Conservation (phyloP, 768 basidiomycete genomes). For the Agrocybe chaxingu region DNA sequence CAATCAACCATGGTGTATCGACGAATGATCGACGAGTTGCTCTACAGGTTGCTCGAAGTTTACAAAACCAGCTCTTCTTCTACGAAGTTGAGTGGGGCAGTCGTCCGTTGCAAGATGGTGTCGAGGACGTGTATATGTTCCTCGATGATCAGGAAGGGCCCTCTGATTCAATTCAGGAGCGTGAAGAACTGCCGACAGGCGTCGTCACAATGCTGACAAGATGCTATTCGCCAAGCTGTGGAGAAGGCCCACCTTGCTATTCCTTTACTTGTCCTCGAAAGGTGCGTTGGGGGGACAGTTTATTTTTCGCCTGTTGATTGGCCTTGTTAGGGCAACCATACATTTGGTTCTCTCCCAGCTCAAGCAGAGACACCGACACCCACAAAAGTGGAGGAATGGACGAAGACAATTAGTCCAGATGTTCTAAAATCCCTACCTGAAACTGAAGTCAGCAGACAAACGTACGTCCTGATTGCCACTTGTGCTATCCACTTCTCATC, state of each 20-base stretch:
- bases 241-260: constrained; percentile 79
- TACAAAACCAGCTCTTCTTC: constrained; percentile 93
- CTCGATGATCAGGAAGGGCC: constrained; percentile 74
- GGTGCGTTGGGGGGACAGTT: constrained; percentile 29
- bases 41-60: constrained; percentile 81
- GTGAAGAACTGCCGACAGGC: constrained; percentile 78
- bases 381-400: constrained; percentile 40
- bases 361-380: constrained; percentile 29
- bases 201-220: constrained; percentile 87
- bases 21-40: constrained; percentile 81
- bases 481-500: neutral
- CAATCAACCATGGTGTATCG: constrained; percentile 69
- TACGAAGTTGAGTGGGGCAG: constrained; percentile 97
- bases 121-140: constrained; percentile 94
- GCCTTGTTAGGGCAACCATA: constrained; percentile 12
- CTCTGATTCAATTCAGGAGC: constrained; percentile 57
- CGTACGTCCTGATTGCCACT: constrained; percentile 29
- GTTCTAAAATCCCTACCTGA: constrained; percentile 53
- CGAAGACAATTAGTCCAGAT: constrained; percentile 39
- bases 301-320: neutral
- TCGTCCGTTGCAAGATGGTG: constrained; percentile 75
- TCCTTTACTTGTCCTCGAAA: constrained; percentile 75
- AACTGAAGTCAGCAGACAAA: constrained; percentile 82
- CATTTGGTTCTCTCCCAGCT: constrained; percentile 9
- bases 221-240: constrained; percentile 88